Percentiles rank a stretch among this genome's conserved stretches.
Conservation (phyloP, 1,284 basidiomycete species). For the Porogramme epimiltina region DNA sequence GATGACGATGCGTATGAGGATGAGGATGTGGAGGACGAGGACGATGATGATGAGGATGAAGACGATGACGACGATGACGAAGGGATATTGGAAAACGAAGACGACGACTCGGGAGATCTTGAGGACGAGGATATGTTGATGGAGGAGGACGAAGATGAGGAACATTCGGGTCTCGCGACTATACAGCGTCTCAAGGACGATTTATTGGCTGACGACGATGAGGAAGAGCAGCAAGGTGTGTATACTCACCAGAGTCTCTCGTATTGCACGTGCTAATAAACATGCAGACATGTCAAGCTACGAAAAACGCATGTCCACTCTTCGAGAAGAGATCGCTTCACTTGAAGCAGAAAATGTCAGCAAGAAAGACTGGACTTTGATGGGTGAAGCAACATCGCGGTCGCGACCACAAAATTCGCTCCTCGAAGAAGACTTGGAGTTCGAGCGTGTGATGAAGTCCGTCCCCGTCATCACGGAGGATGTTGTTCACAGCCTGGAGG, state of each 20-base stretch:
- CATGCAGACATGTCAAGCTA: constrained; percentile 54
- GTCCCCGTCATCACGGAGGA: constrained; percentile 93
- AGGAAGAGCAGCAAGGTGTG: constrained; percentile 33
- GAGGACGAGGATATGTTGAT: constrained; percentile 30
- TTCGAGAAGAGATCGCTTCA: constrained; percentile 68
- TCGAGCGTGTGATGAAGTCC: constrained; percentile 86
- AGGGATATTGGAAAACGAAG: constrained; percentile 25
- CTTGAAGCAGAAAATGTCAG: constrained; percentile 75
- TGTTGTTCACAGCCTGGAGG: constrained; percentile 82
- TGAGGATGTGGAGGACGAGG: constrained; percentile 31
- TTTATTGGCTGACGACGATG: constrained; percentile 65
- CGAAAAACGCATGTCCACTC: constrained; percentile 60
- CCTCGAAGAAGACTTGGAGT: constrained; percentile 94
- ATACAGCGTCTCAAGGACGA: constrained; percentile 68
- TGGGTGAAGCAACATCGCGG: constrained; percentile 87
- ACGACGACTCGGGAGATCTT: constrained; percentile 23
- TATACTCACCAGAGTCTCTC: background rate
- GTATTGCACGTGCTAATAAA: constrained; percentile 6
- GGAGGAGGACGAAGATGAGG: constrained; percentile 32
- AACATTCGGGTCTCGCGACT: constrained; percentile 30
- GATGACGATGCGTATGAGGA: constrained; percentile 20
- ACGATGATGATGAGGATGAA: constrained; percentile 32
- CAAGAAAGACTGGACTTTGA: constrained; percentile 85
- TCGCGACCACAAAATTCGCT: constrained; percentile 90
- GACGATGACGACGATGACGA: constrained; percentile 33